phyloP scores from a whole-genome alignment of 164 flowering plant genomes.

The Platanus orientalis region DNA sequence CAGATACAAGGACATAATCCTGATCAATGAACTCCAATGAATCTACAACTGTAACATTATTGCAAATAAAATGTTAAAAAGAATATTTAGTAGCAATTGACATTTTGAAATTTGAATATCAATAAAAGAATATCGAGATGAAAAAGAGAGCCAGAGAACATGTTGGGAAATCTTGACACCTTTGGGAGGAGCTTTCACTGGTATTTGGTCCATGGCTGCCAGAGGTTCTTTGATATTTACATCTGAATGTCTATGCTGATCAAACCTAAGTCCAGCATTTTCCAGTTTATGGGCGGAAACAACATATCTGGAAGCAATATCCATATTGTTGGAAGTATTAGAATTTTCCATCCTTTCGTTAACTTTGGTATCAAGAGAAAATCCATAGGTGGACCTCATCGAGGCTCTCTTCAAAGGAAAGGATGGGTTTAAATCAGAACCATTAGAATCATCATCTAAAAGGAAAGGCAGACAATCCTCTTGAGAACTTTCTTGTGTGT shows the following conservation, averaged over 20 bases:
- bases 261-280: constrained; percentile 27
- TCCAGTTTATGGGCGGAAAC: constrained; percentile 25
- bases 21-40: constrained; percentile 71
- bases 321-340: constrained; percentile 30
- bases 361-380: constrained; percentile 37
- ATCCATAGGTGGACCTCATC: constrained; percentile 44
- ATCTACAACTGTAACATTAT: constrained; percentile 49
- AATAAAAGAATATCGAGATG: constrained; percentile 2
- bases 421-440: constrained; percentile 61
- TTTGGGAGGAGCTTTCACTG: constrained; percentile 32
- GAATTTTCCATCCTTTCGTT: constrained; percentile 29
- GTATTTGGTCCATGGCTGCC: constrained; percentile 29
- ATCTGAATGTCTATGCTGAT: constrained; percentile 24
- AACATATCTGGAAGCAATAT: constrained; percentile 31
- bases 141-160: constrained; percentile 9
- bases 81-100: not conserved
- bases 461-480: constrained; percentile 78
- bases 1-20: constrained; percentile 92
- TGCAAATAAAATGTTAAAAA: constrained; percentile 16
- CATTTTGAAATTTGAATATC: not conserved
- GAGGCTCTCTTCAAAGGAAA: constrained; percentile 35
- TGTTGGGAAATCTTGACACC: constrained; percentile 34
- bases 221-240: constrained; percentile 32
- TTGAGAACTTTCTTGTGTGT: constrained; percentile 52
- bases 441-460: constrained; percentile 71